These are phyloP conservation scores for Petunia axillaris DNA, from an alignment of 257 asterid genomes.

Conservation along the genomic window DNA sequence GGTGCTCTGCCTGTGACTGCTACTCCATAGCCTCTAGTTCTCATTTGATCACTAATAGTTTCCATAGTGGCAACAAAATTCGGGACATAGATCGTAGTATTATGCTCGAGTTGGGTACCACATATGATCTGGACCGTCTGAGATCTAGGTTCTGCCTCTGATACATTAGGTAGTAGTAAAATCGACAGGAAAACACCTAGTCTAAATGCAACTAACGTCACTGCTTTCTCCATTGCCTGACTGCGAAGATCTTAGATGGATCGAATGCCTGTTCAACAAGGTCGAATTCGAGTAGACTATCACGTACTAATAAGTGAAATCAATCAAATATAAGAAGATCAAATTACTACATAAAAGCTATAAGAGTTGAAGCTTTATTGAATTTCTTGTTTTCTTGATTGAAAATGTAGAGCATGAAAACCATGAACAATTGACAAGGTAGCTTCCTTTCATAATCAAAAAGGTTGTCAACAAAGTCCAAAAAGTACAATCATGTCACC, in stretches of 20 bases:
- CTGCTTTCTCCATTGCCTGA: slow-evolving; percentile 37
- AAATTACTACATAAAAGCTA: neutral
- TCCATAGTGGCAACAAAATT: slow-evolving; percentile 76
- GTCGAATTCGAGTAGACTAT: neutral
- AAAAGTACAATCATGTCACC: neutral
- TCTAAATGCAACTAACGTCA: slow-evolving; percentile 14
- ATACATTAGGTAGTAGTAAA: slow-evolving; percentile 43
- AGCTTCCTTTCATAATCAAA: slow-evolving; percentile 19
- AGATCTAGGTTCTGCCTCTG: slow-evolving; percentile 63
- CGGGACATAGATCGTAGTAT: slow-evolving; percentile 53
- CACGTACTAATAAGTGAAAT: neutral
- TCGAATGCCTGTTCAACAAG: slow-evolving; percentile 24
- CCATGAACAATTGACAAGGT: neutral
- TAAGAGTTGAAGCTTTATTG: neutral
- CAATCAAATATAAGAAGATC: slow-evolving; percentile 1
- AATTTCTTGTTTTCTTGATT: neutral
- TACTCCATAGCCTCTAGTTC: slow-evolving; percentile 55
- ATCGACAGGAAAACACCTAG: slow-evolving; percentile 29
- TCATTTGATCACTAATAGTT: slow-evolving; percentile 62
- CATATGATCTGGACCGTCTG: slow-evolving; percentile 54
- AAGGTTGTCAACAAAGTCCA: slow-evolving; percentile 4
- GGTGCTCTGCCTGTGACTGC: slow-evolving; percentile 57
- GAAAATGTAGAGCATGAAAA: neutral
- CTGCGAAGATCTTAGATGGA: slow-evolving; percentile 19
- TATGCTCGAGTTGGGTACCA: slow-evolving; percentile 51